These are phyloP conservation scores for Orbilia brochopaga DNA, from an alignment of 2,329 filamentous ascomycete genomes.

Conservation along the genomic window DNA sequence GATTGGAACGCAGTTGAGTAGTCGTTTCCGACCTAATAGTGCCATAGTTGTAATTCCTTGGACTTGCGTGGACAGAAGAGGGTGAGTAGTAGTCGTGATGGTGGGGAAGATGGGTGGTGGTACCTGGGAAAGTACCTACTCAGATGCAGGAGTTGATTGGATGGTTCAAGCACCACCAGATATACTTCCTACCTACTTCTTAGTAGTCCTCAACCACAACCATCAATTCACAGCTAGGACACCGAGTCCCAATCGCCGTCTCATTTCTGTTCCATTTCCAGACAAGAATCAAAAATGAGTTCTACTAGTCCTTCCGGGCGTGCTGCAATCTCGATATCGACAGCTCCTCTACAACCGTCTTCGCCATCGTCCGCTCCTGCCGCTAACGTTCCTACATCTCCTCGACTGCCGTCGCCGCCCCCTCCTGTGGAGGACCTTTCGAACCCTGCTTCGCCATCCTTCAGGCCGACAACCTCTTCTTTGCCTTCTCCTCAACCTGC, in stretches of 20 bases:
- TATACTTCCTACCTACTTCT: too few species aligned
- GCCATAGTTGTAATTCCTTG: too few species aligned
- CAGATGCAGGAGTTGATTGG: too few species aligned
- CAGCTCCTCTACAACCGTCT: slow-evolving; percentile 8
- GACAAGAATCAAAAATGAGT: slow-evolving; percentile 4
- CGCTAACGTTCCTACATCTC: slow-evolving; percentile 70
- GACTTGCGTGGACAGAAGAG: too few species aligned
- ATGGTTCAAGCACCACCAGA: too few species aligned
- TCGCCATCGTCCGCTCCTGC: slow-evolving; percentile 2
- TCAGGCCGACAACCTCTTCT: slow-evolving; percentile 72
- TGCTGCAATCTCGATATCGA: slow-evolving; percentile 25
- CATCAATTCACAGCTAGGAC: neutral
- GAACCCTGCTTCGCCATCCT: slow-evolving; percentile 49
- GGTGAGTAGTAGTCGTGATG: too few species aligned
- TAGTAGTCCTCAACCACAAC: neutral
- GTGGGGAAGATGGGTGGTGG: neutral
- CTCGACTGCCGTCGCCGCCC: slow-evolving; percentile 90
- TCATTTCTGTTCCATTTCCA: neutral
- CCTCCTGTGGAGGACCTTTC: slow-evolving; percentile 95
- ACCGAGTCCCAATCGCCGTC: neutral
- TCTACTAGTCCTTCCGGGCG: slow-evolving; percentile 12
- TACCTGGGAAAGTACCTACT: neutral
- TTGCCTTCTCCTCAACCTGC: slow-evolving; percentile 63
- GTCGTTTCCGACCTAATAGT: too few species aligned
- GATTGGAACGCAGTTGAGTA: too few species aligned